Conservation (phyloP, 352 stramenopile species). For the Phytophthora cryptogea region DNA sequence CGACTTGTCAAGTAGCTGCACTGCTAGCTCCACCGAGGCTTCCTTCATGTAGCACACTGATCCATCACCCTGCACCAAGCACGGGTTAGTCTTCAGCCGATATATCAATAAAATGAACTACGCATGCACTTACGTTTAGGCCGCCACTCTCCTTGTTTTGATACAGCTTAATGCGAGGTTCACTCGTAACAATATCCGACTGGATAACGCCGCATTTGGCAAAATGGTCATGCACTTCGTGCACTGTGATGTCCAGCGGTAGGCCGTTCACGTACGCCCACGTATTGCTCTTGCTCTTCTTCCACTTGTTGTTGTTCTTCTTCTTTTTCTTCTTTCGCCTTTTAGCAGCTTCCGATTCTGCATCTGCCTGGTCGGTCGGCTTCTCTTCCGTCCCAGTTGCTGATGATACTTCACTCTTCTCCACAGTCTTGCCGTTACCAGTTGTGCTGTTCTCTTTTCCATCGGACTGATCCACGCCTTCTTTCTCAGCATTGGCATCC, state of each 20-base stretch:
- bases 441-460: slow-evolving; percentile 50
- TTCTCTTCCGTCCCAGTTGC: slow-evolving; percentile 3
- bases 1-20: slow-evolving; percentile 94
- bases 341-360: slow-evolving; percentile 26
- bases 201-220: slow-evolving; percentile 95
- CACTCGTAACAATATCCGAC: slow-evolving; percentile 91
- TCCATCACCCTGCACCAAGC: slow-evolving; percentile 83
- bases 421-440: slow-evolving; percentile 9
- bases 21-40: slow-evolving; percentile 94
- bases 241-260: slow-evolving; percentile 89
- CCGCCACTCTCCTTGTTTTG: slow-evolving; percentile 81
- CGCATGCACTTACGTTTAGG: slow-evolving; percentile 77
- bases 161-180: slow-evolving; percentile 97
- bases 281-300: slow-evolving; percentile 86
- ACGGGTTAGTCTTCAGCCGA: no score
- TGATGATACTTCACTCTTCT: not conserved
- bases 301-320: slow-evolving; percentile 83
- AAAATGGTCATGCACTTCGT: slow-evolving; percentile 95
- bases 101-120: no score
- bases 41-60: slow-evolving; percentile 96
- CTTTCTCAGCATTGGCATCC: slow-evolving; percentile 25
- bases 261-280: slow-evolving; percentile 97
- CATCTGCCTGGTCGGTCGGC: slow-evolving; percentile 5
- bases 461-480: slow-evolving; percentile 3
- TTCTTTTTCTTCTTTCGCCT: slow-evolving; percentile 85